phyloP scores from a whole-genome alignment of 1,284 basidiomycete species.

The Apiotrichum mycotoxinovorans region DNA sequence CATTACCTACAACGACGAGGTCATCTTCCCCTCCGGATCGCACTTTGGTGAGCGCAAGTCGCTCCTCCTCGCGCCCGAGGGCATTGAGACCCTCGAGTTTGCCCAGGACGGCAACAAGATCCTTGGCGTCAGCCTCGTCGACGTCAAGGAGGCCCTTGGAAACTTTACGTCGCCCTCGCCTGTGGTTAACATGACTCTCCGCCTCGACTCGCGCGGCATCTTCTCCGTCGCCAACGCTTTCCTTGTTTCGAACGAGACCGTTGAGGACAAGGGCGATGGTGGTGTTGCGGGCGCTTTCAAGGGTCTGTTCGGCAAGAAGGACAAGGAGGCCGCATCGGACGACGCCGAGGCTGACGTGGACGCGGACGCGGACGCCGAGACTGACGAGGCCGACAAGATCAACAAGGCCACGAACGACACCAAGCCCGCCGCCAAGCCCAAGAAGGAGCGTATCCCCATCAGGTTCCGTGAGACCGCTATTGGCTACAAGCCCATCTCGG shows the following conservation, averaged over 20 bases:
- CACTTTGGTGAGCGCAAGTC: slow-evolving; percentile 76
- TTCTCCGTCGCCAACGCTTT: slow-evolving; percentile 68
- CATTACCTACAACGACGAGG: slow-evolving; percentile 30
- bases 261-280: slow-evolving; percentile 63
- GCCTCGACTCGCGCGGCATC: slow-evolving; percentile 78
- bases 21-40: slow-evolving; percentile 70
- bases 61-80: slow-evolving; percentile 49
- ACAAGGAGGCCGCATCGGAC: slow-evolving; percentile 28
- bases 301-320: slow-evolving; percentile 68
- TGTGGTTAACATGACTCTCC: slow-evolving; percentile 72
- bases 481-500: slow-evolving; percentile 65
- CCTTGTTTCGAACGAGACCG: slow-evolving; percentile 57
- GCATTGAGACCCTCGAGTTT: slow-evolving; percentile 67
- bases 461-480: slow-evolving; percentile 62
- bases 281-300: slow-evolving; percentile 73
- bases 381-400: not conserved
- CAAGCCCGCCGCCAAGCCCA: slow-evolving; percentile 16
- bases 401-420: slow-evolving; percentile 13
- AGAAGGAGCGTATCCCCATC: slow-evolving; percentile 52
- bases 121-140: slow-evolving; percentile 32
- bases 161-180: slow-evolving; percentile 45
- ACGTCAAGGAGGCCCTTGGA: slow-evolving; percentile 32
- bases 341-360: slow-evolving; percentile 47
- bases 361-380: slow-evolving; percentile 28
- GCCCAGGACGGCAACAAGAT: slow-evolving; percentile 55